Evolutionary conservation across 768 basidiomycete genomes (phyloP), one percentile per base, ranked within the genome.

Genomic region (Mrakia gelida): DNA sequence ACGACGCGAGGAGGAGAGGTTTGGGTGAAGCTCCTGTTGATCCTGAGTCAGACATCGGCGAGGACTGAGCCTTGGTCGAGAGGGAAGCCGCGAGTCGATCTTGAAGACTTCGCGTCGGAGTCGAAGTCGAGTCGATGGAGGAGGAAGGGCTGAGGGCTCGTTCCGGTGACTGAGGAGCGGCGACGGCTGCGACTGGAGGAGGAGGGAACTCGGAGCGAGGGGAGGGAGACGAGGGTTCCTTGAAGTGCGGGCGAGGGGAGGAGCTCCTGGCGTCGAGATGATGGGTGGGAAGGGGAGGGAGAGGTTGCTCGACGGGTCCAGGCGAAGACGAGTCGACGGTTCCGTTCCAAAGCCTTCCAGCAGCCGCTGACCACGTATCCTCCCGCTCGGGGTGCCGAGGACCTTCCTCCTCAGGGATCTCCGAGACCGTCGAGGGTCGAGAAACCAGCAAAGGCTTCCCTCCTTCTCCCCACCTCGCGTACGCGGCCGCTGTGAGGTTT

Each of bases 31-130:
- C 65, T 16, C 61, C 72, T 3, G 71, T 67, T 2, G 73, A 70
- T 34, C 67, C 67, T 15, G 62, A 11, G 72, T 52, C 21, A 59
- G 71, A 41, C 59, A 67, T 74, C 28, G 45, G 52, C 1, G 71
- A 68, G 13, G 77, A 26, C 59, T 59, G 59, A 59, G 59, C 71
- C 34, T 59, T 59, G 16, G 72, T 74, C 26, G 77, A 41, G 26
- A 78, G 77, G 23, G 71, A 73, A 7, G 77, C 77, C 1, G 77
- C 77, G 32, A 78, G 73, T 6, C 77, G 77, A n/a, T 78, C 77
- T 21, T 72, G 59, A 15, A 78, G 71, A 18, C 61, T 65, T 45
- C 54, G 70, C 13, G 71, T 77, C 28, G 76, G 76, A 0, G 76
- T 77, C 2, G 32, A 70, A 21, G 76, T 77, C 13, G 45, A 70